A percentile compares a stretch with the other conserved stretches of the same genome.
Conservation (phyloP, 805 yeast genomes). For the Torulaspora gathmanii region DNA sequence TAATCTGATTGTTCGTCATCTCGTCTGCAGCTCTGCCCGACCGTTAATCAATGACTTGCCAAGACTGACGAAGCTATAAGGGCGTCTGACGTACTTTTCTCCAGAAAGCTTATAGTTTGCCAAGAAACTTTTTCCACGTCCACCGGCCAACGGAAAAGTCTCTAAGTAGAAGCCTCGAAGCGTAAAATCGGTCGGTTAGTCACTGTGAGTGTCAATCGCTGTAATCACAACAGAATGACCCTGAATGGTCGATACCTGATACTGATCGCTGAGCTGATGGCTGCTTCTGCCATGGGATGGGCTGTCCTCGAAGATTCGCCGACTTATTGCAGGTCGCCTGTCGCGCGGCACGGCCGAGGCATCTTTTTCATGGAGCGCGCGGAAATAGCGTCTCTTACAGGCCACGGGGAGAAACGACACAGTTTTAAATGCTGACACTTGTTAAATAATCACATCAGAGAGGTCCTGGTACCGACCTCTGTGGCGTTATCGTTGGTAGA, state of each 20-base stretch:
- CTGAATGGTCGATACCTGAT: too few species aligned
- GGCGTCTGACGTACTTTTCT: background rate
- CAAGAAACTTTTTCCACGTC: background rate
- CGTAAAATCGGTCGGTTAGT: too few species aligned
- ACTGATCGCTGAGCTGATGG: too few species aligned
- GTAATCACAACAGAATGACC: too few species aligned
- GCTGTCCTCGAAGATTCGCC: background rate
- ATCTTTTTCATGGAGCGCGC: too few species aligned
- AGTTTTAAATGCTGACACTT: background rate
- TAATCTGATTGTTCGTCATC: background rate
- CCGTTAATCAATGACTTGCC: too few species aligned
- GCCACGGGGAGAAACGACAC: constrained; percentile 1
- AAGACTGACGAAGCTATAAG: too few species aligned
- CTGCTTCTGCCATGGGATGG: too few species aligned
- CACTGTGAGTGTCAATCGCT: too few species aligned
- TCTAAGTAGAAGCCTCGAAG: too few species aligned
- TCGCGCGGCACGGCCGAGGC: background rate
- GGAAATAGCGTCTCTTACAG: too few species aligned
- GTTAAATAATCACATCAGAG: constrained; percentile 42
- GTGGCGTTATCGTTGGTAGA: constrained; percentile 77
- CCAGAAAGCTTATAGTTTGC: background rate
- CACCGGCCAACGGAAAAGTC: background rate
- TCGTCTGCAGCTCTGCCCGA: background rate
- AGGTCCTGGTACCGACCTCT: constrained; percentile 80
- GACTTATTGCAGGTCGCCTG: background rate